Conservation (phyloP, 768 basidiomycete genomes). For the Calocera cornea region DNA sequence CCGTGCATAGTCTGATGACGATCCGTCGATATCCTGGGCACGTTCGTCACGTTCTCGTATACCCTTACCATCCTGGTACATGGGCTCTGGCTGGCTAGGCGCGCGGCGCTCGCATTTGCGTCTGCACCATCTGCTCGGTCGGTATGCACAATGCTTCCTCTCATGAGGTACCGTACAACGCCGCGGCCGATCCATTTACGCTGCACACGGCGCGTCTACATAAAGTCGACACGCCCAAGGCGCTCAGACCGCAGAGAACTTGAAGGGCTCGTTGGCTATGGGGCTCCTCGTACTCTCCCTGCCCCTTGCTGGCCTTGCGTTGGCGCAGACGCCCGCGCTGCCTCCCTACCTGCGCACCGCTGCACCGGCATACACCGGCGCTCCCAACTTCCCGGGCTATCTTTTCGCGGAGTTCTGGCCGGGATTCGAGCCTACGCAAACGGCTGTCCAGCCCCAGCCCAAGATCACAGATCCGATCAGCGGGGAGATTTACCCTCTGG, state of each 20-base stretch:
- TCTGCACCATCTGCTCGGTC: too few relatives aligned
- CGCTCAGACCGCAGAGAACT: neutral
- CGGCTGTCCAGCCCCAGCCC: slow-evolving; percentile 11
- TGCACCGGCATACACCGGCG: slow-evolving; percentile 6
- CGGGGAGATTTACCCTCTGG: slow-evolving; percentile 37
- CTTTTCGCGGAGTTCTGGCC: slow-evolving; percentile 9
- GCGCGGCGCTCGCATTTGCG: too few relatives aligned
- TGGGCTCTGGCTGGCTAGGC: too few relatives aligned
- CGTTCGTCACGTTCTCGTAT: neutral
- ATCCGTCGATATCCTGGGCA: neutral
- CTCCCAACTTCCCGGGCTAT: slow-evolving; percentile 5
- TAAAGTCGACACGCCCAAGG: neutral
- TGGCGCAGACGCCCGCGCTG: neutral
- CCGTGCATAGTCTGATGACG: neutral
- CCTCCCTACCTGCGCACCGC: neutral
- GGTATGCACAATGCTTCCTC: too few relatives aligned
- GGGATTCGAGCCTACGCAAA: slow-evolving; percentile 12
- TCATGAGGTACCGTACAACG: too few relatives aligned
- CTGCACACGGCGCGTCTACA: neutral
- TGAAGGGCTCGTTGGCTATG: neutral
- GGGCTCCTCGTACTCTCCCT: neutral
- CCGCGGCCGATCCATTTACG: too few relatives aligned
- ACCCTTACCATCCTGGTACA: neutral
- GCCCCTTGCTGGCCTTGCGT: neutral
- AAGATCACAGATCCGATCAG: slow-evolving; percentile 11